A percentile compares a stretch with the other conserved stretches of the same genome.
phyloP scores from a whole-genome alignment of 1,284 basidiomycete species.

The Ustilago crameri region DNA sequence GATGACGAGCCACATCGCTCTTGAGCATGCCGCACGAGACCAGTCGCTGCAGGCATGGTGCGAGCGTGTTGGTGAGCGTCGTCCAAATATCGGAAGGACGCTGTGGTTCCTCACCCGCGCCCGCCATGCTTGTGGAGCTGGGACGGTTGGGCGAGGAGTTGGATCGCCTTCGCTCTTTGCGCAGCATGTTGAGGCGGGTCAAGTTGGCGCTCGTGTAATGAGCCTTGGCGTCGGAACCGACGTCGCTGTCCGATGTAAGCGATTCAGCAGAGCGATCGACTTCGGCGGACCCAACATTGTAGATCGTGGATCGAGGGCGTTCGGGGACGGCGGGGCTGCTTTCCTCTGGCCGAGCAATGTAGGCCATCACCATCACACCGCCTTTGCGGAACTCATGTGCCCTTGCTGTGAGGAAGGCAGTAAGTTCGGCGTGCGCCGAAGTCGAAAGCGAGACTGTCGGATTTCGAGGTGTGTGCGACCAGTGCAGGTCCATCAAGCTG shows the following conservation, averaged over 20 bases:
- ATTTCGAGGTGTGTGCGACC: constrained; percentile 66
- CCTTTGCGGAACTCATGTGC: constrained; percentile 69
- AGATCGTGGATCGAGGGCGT: constrained; percentile 39
- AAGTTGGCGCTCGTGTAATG: not conserved
- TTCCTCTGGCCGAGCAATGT: constrained; percentile 67
- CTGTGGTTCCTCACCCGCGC: constrained; percentile 10
- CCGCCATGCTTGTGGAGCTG: constrained; percentile 4
- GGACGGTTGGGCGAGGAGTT: constrained; percentile 45
- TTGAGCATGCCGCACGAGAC: constrained; percentile 69
- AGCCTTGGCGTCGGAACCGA: not conserved
- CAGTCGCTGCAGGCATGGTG: constrained; percentile 69
- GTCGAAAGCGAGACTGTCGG: constrained; percentile 61
- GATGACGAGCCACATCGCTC: constrained; percentile 67
- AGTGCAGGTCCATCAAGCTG: constrained; percentile 69
- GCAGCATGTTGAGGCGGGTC: constrained; percentile 22
- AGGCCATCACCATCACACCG: constrained; percentile 68
- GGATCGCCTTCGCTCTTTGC: constrained; percentile 46
- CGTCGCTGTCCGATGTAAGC: constrained; percentile 5
- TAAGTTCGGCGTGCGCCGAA: constrained; percentile 68
- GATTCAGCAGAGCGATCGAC: constrained; percentile 13
- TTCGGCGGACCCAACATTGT: constrained; percentile 23
- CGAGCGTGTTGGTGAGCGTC: constrained; percentile 66
- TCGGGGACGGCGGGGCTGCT: constrained; percentile 41
- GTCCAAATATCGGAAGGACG: constrained; percentile 67
- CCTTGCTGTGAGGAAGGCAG: constrained; percentile 67